Base-by-base conservation (phyloP, 805 yeast species). In the Metschnikowia peoriensis region DNA sequence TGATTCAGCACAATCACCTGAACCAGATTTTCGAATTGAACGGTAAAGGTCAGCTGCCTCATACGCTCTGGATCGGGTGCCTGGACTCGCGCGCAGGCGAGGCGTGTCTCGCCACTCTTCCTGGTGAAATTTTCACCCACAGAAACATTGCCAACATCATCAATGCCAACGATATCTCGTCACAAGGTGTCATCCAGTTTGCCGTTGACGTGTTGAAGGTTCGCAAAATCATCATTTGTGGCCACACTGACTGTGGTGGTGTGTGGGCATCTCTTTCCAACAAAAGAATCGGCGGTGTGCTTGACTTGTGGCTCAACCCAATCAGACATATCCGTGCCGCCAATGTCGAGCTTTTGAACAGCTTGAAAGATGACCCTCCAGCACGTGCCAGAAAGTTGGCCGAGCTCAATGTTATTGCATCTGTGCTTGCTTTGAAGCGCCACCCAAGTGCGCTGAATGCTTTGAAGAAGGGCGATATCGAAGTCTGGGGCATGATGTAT, bases 401-500 rank as follows among this genome's bases (percentile, higher is more conserved):
- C 32, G 63, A 60, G 54, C 58, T 60, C 47, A 60, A 60, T n/a
- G 63, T 58, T 41, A 52, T 60, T 15, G 47, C 56, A 5, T 56
- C 60, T 12, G 63, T 58, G 28, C 54, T 56, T 34, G 61, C 61
- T 17, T 53, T 60, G 57, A 60, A 60, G 48, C 46, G 61, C 40
- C 63, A 60, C 52, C 63, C 63, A 6, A 56, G 60, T 32, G 61
- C 61, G 37, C 58, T 53, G 59, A 54, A 38, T 40, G 63, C 63
- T 34, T 51, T 60, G 53, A 58, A 58, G 45, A 56, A 54, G 49
- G 61, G 61, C 39, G 59, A 58, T 28, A 58, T 60, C 40, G 63
- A 60, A 54, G 63, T 60, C 29, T 60, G 63, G 63, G 63, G 61
- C 35, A 47, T 60, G 59, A 58, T 60, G 61, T 60, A 60, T 49